Base-by-base conservation (phyloP, 257 asterid genomes). In the Cordia subcordata region DNA sequence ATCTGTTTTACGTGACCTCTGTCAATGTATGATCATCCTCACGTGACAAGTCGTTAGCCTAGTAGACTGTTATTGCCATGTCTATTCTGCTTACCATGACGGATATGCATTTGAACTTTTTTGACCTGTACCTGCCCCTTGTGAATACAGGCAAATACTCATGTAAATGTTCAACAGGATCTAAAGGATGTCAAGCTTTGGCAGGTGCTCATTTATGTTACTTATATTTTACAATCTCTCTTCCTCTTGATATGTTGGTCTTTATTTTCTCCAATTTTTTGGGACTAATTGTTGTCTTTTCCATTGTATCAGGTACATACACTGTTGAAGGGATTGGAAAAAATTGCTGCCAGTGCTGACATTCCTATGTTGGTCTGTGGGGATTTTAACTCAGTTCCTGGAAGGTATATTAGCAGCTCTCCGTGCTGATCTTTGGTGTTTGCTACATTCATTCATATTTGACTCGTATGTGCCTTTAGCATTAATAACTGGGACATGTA, bases 301-400 rank as follows among this genome's bases (percentile, higher is more conserved):
- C 55, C 6, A 27, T 27, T 27, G 55, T 56, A 44, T 70, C 69
- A 87, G 96, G 88, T 85, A 72, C 87, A 85, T 73, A 87, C 91
- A 19, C 77, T 87, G 22, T 66, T 87, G 70, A 87, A 85, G 79
- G 96, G 96, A 55, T 82, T 87, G 62, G 94, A 87, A 74, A 87
- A 87, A 70, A 87, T 87, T 46, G 94, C 91, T 58, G 74, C 77
- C 35, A 80, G 97, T 75, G 95, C 88, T 19, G 85, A 82, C 63
- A 82, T 87, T 51, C 94, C 94, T 44, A 87, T 87, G 87, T 45
- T 87, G 80, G 88, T 87, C 56, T 87, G 94, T 61, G 96, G 96
- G 14, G 94, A 87, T 82, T 87, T 87, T 80, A 79, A 73, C 63
- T 81, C 96, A 39, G 76, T 85, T 50, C 96, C 96, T 49, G 94